These are phyloP conservation scores for Globisporangium middletonii DNA, from an alignment of 352 stramenopile species.

Conservation along the genomic window DNA sequence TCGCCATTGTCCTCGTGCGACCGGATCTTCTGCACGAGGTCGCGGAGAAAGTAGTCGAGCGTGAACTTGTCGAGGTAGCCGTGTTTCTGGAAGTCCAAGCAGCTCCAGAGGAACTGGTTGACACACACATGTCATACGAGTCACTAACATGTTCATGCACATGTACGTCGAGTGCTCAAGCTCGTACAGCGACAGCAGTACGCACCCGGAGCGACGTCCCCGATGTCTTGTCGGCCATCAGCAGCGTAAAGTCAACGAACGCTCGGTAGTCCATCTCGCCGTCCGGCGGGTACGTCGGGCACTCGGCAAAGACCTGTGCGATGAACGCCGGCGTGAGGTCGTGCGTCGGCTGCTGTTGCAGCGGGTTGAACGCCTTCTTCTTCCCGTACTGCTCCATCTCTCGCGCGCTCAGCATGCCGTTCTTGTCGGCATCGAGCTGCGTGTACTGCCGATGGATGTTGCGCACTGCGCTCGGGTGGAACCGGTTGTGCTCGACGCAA, in stretches of 20 bases:
- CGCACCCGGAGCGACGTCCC: slow-evolving; percentile 34
- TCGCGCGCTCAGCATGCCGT: slow-evolving; percentile 40
- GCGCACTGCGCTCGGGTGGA: slow-evolving; percentile 25
- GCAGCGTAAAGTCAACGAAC: slow-evolving; percentile 58
- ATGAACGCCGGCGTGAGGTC: slow-evolving; percentile 54
- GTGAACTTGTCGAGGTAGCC: slow-evolving; percentile 55
- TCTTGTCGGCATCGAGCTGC: slow-evolving; percentile 57
- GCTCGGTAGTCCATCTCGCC: slow-evolving; percentile 56
- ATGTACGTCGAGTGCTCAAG: not conserved
- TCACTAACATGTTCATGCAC: not conserved
- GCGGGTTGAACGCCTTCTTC: slow-evolving; percentile 58
- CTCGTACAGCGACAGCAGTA: not conserved
- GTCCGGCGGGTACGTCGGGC: slow-evolving; percentile 33
- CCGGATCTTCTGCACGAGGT: slow-evolving; percentile 41
- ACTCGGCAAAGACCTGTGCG: slow-evolving; percentile 45
- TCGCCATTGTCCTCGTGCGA: slow-evolving; percentile 22
- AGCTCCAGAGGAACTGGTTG: slow-evolving; percentile 56
- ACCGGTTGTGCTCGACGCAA: slow-evolving; percentile 19
- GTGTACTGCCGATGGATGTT: slow-evolving; percentile 53
- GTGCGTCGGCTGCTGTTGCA: slow-evolving; percentile 36
- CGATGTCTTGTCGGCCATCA: slow-evolving; percentile 37
- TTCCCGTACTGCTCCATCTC: slow-evolving; percentile 57
- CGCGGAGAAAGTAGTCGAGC: slow-evolving; percentile 56
- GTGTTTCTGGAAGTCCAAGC: slow-evolving; percentile 68
- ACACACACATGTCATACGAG: not conserved